A percentile compares a stretch with the other conserved stretches of the same genome.
Evolutionary conservation across 1,284 basidiomycete species (phyloP).

Genomic region (Chalciporus sp.): DNA sequence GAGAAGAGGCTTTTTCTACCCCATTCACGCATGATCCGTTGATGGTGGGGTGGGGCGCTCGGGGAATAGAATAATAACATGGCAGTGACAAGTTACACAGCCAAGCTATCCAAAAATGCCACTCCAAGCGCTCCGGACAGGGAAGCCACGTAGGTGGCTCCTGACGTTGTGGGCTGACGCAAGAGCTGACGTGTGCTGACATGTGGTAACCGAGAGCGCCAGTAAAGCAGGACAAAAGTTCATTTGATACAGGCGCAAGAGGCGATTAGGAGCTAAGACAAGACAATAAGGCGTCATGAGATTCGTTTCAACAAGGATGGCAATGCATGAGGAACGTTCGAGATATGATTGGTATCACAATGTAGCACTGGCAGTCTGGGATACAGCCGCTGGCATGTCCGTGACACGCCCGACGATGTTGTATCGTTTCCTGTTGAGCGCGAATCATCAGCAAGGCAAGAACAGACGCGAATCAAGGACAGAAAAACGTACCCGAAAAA

Average conservation of each 20-base stretch:
- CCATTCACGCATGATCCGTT: neutral
- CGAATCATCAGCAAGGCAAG: neutral
- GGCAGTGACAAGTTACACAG: neutral
- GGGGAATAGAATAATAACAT: neutral
- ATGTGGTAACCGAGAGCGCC: neutral
- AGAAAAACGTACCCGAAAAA: slow-evolving; percentile 66
- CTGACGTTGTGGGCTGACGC: too few species aligned
- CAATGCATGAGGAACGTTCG: neutral
- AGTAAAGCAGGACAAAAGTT: neutral
- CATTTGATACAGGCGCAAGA: neutral
- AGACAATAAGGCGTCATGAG: slow-evolving; percentile 1
- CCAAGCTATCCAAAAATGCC: neutral
- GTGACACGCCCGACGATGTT: slow-evolving; percentile 75
- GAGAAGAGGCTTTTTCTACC: neutral
- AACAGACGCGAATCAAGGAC: neutral
- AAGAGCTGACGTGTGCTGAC: neutral
- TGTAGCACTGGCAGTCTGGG: neutral
- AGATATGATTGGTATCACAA: slow-evolving; percentile 8
- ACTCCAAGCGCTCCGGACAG: neutral
- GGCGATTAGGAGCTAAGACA: neutral
- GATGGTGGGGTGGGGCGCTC: too few species aligned
- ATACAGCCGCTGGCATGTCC: slow-evolving; percentile 44
- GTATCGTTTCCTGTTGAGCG: slow-evolving; percentile 68
- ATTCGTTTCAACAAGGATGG: neutral
- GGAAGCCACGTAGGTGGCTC: neutral